Base-by-base conservation (phyloP, 1,284 basidiomycete genomes). In the Earliella scabrosa region DNA sequence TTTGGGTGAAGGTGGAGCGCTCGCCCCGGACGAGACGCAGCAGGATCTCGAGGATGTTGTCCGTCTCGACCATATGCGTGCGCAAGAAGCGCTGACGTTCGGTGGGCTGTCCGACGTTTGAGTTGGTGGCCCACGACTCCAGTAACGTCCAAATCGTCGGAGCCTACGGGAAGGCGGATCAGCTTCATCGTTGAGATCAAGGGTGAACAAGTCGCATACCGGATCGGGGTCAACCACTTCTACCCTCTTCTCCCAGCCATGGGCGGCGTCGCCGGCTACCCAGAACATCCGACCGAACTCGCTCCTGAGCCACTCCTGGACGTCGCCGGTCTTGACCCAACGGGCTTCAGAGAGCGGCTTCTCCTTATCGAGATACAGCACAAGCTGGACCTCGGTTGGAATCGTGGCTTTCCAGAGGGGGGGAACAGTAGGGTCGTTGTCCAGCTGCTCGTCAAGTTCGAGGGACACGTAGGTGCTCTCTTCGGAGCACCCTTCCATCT, bases 271-370 rank as follows among this genome's bases (percentile, higher is more conserved):
- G 29, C 86, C 86, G 23, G 85, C 80, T 50, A 87, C 86, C 87
- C 88, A 90, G 66, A 90, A 89, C 82, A 88, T 87, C 26, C 88
- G 82, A 1, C 87, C 92, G 73, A 90, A 93, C 81, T 93, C 92
- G 68, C 87, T 92, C 67, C 87, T 87, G 58, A 98, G 77, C 93
- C 95, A 97, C 45, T 95, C 93, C 63, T 95, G 91, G 18, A 97
- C 84, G 69, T 96, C 93, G 41, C 96, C 95, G 3, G 90, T 92
- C 71, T 93, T 93, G 43, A 95, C 92, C 97, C 97, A 99, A 70
- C 93, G 91, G 2, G 96, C 93, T 72, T 98, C 95, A 9, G 93
- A 95, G 27, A 98, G 75, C 0, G 96, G 95, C 56, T 90, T 86
- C 38, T 85, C 86, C 54, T 85, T 90, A 72, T 98, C 96, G 53